phyloP scores from a whole-genome alignment of 140 eudicot genomes.

The Ambrosia hybrid region DNA sequence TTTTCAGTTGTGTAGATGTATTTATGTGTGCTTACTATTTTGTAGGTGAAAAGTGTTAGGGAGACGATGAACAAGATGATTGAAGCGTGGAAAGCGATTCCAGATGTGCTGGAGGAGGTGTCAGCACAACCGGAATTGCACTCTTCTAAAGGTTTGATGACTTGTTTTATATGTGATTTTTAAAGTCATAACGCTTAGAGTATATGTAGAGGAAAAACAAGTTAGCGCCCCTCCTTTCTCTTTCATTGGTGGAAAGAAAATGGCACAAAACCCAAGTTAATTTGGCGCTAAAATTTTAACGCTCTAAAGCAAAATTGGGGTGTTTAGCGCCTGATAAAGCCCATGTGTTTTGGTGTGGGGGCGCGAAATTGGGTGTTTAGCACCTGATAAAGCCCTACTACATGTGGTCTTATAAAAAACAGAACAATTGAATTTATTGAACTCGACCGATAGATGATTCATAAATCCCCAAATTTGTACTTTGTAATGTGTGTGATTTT shows the following conservation, averaged over 20 bases:
- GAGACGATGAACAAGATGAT: slow-evolving; percentile 83
- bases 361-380: too few species aligned
- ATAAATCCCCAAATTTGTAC: not conserved
- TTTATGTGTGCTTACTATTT: not conserved
- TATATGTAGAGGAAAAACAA: too few species aligned
- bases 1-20: not conserved
- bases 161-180: not conserved
- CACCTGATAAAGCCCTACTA: too few species aligned
- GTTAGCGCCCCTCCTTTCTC: too few species aligned
- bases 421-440: not conserved
- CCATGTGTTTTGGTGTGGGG: too few species aligned
- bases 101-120: slow-evolving; percentile 58
- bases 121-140: slow-evolving; percentile 48
- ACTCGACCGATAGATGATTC: not conserved
- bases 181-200: not conserved
- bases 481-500: slow-evolving; percentile 3
- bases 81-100: slow-evolving; percentile 82
- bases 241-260: too few species aligned
- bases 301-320: too few species aligned
- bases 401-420: too few species aligned
- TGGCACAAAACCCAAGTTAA: too few species aligned
- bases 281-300: too few species aligned
- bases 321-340: too few species aligned
- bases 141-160: slow-evolving; percentile 56
- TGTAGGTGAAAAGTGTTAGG: slow-evolving; percentile 83